A percentile compares a stretch with the other conserved stretches of the same genome.
These are phyloP conservation scores for Articulospora tetracladia DNA, from an alignment of 495 filamentous ascomycete genomes.

Conservation along the genomic window DNA sequence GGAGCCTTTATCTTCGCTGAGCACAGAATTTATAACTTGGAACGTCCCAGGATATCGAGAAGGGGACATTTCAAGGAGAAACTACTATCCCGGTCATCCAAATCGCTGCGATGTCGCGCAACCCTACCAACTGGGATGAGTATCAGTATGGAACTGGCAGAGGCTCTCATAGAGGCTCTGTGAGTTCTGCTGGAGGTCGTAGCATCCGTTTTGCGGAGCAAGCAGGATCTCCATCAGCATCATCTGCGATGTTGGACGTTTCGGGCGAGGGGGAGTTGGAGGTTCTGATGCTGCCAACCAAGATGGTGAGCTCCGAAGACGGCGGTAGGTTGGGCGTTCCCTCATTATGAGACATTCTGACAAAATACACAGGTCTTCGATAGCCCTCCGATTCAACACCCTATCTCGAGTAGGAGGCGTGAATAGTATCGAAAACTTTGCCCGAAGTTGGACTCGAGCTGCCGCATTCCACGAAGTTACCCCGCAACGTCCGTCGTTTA, in stretches of 20 bases:
- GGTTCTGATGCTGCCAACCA: constrained; percentile 1
- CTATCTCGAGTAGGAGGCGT: constrained; percentile 81
- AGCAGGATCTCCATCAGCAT: constrained; percentile 13
- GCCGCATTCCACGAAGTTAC: constrained; percentile 84
- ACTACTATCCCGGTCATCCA: background rate
- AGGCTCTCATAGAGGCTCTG: constrained; percentile 26
- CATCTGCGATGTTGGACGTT: constrained; percentile 3
- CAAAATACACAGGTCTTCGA: constrained; percentile 53
- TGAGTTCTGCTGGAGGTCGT: constrained; percentile 30
- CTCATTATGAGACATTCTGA: background rate
- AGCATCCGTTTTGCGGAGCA: constrained; percentile 31
- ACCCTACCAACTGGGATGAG: constrained; percentile 52
- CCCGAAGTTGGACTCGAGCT: constrained; percentile 89
- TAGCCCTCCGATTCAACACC: constrained; percentile 64
- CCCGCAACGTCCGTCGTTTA: constrained; percentile 68
- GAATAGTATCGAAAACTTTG: constrained; percentile 93
- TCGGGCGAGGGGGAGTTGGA: background rate
- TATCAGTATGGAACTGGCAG: constrained; percentile 30
- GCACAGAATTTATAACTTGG: background rate
- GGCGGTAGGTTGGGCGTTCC: constrained; percentile 11
- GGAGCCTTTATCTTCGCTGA: background rate
- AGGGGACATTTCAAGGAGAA: background rate
- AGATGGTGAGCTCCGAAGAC: constrained; percentile 17
- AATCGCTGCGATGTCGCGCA: constrained; percentile 18
- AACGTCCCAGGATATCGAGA: background rate